Base-by-base conservation (phyloP, 495 filamentous ascomycete genomes). In the Mytilinidion resinicola region DNA sequence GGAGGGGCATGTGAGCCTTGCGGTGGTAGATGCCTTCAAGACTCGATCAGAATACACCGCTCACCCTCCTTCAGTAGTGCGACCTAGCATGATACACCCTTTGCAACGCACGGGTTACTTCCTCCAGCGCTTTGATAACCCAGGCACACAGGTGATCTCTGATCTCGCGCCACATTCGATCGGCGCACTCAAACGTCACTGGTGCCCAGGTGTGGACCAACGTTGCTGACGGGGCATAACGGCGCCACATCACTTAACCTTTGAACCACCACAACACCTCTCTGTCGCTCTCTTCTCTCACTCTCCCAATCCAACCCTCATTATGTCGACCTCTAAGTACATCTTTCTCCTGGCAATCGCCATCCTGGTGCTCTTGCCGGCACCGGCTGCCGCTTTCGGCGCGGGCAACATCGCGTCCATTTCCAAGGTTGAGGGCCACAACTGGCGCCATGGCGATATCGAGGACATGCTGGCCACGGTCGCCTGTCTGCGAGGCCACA, bases 391-490 rank as follows among this genome's bases (percentile, higher is more conserved):
- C 36, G 93, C 92, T 9, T 98, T 98, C 68, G 93, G 93, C 50
- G 93, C 93, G 25, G 93, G 93, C 30, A 97, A 96, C 67, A 96
- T 96, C 60, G 92, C 93, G 14, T 90, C 86, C 0, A 93, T 98
- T 65, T 90, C 92, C 1, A 84, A 88, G 67, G 84, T 98, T 62
- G 93, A 98, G 73, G 93, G 93, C 20, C 81, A 87, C 64, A 98
- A 98, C 69, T 98, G 89, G 86, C 86, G 93, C 58, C 93, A 97
- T 86, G 93, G 93, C 33, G 70, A 86, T 59, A 93, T 96, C 60
- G 91, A 96, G 75, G 93, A 98, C 72, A 85, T 90, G 70, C 83
- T 98, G 61, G 91, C 91, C 75, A 90, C 85, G 12, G 77, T 98
- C 57, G 85, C 90, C 20, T 96, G 89, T 67, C 80, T 96, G 51